Base-by-base conservation (phyloP, 345 rosid species). In the Arabis alpina region DNA sequence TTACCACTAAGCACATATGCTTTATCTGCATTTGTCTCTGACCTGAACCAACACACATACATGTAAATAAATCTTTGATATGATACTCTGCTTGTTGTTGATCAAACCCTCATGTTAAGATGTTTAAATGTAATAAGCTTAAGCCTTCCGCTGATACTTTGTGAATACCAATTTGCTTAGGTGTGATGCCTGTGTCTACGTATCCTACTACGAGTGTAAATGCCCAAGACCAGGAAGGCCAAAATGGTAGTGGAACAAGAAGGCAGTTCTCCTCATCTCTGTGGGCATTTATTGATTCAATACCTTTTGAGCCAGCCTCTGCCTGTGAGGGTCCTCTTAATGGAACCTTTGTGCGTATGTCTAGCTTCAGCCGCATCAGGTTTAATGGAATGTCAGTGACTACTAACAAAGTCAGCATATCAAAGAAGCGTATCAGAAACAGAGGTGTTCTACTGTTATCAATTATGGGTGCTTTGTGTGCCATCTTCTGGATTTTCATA, bases 221-320 rank as follows among this genome's bases (percentile, higher is more conserved):
- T 61, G 13, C 34, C 10, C 61, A 51, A 66, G 47, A 58, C 34
- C 63, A 61, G 23, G 45, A 44, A 75, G 69, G 45, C 27, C 55
- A 68, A 54, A 68, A 61, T 54, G 64, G 70, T 60, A 51, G 43
- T 50, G 83, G 16, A 55, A 69, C 79, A 50, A 49, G 63, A 19
- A 80, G 88, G 76, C 67, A 76, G 81, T 44, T 88, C 59, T 86
- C 96, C 37, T 88, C 91, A 8, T 75, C 88, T 24, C 10, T 93
- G 63, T 93, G 98, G 98, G 42, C 79, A 5, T 84, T 88, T 56
- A 79, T 90, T 67, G 98, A 90, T 25, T 88, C 98, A 3, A 87
- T 93, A 72, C 98, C 97, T 12, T 80, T 93, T 9, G 78, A 83
- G 54, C 98, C 97, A 2, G 98, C 98, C 24, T 86, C 90, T 16